Evolutionary conservation across 352 stramenopile species (phyloP).

Genomic region (Pythium volutum): DNA sequence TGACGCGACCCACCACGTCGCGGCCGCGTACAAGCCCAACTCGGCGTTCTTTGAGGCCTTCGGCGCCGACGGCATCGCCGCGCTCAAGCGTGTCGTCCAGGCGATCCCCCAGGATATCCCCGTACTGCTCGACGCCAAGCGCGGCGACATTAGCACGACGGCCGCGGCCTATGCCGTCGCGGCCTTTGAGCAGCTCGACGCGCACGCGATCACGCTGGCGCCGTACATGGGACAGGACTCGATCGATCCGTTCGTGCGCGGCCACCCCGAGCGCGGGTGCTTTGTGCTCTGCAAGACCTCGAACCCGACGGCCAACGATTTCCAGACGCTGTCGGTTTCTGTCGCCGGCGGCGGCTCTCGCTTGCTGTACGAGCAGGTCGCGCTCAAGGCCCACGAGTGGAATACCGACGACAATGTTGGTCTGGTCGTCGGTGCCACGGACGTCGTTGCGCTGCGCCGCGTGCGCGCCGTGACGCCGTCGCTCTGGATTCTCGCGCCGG

Average conservation of each 20-base stretch:
- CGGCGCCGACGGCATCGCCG: slow-evolving; percentile 82
- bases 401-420: slow-evolving; percentile 91
- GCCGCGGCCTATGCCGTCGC: slow-evolving; percentile 95
- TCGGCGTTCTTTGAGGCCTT: slow-evolving; percentile 98
- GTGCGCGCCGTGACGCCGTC: slow-evolving; percentile 82
- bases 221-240: slow-evolving; percentile 99
- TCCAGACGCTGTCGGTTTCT: slow-evolving; percentile 84
- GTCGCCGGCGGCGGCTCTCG: slow-evolving; percentile 21
- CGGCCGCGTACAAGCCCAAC: slow-evolving; percentile 98
- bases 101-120: slow-evolving; percentile 90
- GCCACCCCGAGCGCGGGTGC: slow-evolving; percentile 80
- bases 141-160: slow-evolving; percentile 98
- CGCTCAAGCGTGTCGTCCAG: slow-evolving; percentile 90
- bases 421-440: slow-evolving; percentile 97
- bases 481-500: slow-evolving; percentile 97
- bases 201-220: slow-evolving; percentile 95
- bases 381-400: slow-evolving; percentile 88
- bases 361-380: slow-evolving; percentile 90
- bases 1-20: slow-evolving; percentile 90
- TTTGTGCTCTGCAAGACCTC: slow-evolving; percentile 99
- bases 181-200: slow-evolving; percentile 91
- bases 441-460: slow-evolving; percentile 87
- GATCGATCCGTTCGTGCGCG: slow-evolving; percentile 95
- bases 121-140: slow-evolving; percentile 97
- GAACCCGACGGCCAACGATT: slow-evolving; percentile 96